Evolutionary conservation across 2,329 filamentous ascomycete genomes (phyloP).

Genomic region (Colletotrichum endophyticum): DNA sequence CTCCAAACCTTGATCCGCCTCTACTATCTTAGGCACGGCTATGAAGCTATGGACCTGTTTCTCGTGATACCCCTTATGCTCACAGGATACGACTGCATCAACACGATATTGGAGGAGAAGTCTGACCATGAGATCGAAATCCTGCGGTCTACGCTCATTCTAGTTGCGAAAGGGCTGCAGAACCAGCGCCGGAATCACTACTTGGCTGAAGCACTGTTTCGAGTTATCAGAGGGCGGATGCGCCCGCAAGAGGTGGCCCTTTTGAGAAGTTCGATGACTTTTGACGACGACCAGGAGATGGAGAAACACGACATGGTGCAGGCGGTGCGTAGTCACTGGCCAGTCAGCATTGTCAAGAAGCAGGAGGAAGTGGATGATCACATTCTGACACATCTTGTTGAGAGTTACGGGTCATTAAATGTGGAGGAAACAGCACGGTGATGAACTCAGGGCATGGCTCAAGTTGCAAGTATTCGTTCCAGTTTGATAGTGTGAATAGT

Average conservation of each 20-base stretch:
- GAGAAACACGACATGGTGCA: conserved; percentile 24
- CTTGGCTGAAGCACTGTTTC: conserved; percentile 35
- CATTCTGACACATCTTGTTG: conserved; percentile 26
- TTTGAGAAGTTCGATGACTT: conserved; percentile 1
- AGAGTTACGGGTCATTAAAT: not conserved
- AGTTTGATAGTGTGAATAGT: rapidly evolving
- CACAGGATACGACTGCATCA: conserved; percentile 28
- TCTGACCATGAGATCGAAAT: conserved; percentile 15
- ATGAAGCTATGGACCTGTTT: conserved; percentile 26
- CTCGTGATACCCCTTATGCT: conserved; percentile 37
- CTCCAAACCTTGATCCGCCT: conserved; percentile 30
- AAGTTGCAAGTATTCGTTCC: not conserved
- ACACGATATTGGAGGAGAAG: conserved; percentile 25
- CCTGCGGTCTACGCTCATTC: conserved; percentile 36
- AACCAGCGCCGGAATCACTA: conserved; percentile 38
- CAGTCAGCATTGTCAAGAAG: conserved; percentile 31
- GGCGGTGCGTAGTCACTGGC: conserved; percentile 31
- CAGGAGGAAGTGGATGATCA: conserved; percentile 28
- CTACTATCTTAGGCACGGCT: conserved; percentile 35
- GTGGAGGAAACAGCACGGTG: not conserved
- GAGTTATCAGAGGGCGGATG: conserved; percentile 38
- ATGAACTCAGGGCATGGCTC: not conserved
- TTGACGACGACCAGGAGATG: conserved; percentile 24
- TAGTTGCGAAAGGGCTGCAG: conserved; percentile 36
- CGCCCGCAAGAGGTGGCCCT: conserved; percentile 27